Percentiles rank a stretch among this genome's conserved stretches.
Conservation (phyloP, 2,329 filamentous ascomycete species). For the Aspergillus texensis region DNA sequence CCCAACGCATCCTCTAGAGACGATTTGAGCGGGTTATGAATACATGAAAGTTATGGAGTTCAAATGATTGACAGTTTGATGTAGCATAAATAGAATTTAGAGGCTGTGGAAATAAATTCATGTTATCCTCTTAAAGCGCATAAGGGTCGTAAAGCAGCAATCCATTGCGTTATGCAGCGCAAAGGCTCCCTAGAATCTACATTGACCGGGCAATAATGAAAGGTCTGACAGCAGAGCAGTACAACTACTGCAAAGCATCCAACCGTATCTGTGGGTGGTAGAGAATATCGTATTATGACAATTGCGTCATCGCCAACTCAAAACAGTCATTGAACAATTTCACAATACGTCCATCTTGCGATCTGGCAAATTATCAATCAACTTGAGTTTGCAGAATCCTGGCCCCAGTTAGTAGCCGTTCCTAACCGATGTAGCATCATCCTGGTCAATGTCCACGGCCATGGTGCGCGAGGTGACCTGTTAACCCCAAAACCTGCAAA, state of each 20-base stretch:
- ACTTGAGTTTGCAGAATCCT: not conserved
- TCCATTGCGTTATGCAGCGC: not conserved
- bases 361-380: not conserved
- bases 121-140: not conserved
- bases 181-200: not conserved
- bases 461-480: not conserved
- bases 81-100: slow-evolving; percentile 10
- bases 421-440: not conserved
- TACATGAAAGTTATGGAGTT: slow-evolving; percentile 25
- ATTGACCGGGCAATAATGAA: not conserved
- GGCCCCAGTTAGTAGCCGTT: not conserved
- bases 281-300: not conserved
- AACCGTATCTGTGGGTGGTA: not conserved
- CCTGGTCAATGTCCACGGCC: not conserved
- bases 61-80: slow-evolving; percentile 5
- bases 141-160: not conserved
- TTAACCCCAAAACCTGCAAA: not conserved
- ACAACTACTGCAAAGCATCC: not conserved
- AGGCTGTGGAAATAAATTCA: not conserved
- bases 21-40: slow-evolving; percentile 22
- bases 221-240: not conserved
- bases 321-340: not conserved
- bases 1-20: slow-evolving; percentile 23
- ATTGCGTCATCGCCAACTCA: not conserved
- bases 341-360: not conserved